Evolutionary conservation across 1,284 basidiomycete genomes (phyloP), one percentile per base, ranked within the genome.

Genomic region (Agaricales sp.): DNA sequence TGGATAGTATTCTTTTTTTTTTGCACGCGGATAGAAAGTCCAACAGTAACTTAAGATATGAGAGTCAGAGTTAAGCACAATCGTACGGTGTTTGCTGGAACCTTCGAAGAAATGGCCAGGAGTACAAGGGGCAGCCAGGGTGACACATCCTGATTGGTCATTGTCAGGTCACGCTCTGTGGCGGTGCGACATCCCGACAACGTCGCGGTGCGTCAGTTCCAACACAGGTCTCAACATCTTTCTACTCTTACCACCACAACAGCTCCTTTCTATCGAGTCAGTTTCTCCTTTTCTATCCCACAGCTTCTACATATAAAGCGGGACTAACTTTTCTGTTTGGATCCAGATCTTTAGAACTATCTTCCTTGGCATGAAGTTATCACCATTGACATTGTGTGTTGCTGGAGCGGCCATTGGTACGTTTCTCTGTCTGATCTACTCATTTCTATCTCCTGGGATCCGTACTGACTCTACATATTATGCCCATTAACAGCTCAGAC

Each of bases 391-490:
- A 24, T 55, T 61, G 39, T 50, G 68, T 39, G 53, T 65, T 46
- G 59, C 62, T 46, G 60, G 66, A 50, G 65, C 65, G 54, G 61
- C 62, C 35, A 54, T 71, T 24, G 61, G 71, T 72, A 52, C 54
- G 62, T 53, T 23, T 25, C 21, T 39, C 43, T 51, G 43, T 23
- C 41, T 2, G 38, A 13, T 45, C 45, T 26, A 8, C 30, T 43
- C 47, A 35, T 24, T 43, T 21, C 25, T 23, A 43, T 38, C 56
- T 60, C 52, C 64, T 64, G 37, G 55, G 56, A 45, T 64, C 67
- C 39, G 61, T 65, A 63, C 37, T 52, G 65, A 18, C 58, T 62
- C 14, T 54, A 66, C 12, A 47, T 64, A 8, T 50, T 65, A 19
- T 56, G 63, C 35, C 8, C 22, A 18, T 45, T 3, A 14, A 20